phyloP scores from a whole-genome alignment of 1,284 basidiomycete genomes.

The Sanghuangporus sanghuang region DNA sequence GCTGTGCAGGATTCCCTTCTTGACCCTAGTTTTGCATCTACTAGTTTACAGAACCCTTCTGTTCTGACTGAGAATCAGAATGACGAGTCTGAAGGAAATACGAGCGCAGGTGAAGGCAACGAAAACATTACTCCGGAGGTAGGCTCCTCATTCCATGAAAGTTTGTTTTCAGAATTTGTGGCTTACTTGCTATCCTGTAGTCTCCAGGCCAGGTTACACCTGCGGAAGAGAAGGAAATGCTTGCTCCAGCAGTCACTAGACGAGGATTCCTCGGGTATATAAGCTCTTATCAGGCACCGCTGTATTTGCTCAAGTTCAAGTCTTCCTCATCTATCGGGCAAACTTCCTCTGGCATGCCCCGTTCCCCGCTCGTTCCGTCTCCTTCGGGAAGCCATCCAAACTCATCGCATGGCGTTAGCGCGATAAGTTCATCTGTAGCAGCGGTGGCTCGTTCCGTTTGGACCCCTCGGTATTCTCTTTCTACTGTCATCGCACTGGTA shows the following conservation, averaged over 20 bases:
- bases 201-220: constrained; percentile 4
- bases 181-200: background rate
- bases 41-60: background rate
- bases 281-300: constrained; percentile 39
- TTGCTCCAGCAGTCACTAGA: background rate
- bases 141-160: background rate
- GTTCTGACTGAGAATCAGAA: background rate
- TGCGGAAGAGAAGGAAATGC: constrained; percentile 9
- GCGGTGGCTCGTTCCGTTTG: constrained; percentile 7
- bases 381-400: background rate
- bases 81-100: background rate
- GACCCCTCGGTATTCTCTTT: constrained; percentile 38
- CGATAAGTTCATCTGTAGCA: background rate
- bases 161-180: background rate
- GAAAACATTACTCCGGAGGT: constrained; percentile 1
- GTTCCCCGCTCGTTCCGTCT: background rate
- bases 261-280: constrained; percentile 38
- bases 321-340: background rate
- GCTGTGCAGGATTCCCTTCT: constrained; percentile 57
- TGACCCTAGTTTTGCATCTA: constrained; percentile 26
- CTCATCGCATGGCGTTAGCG: background rate
- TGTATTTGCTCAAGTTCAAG: constrained; percentile 20
- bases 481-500: constrained; percentile 71
- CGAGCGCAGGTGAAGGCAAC: background rate
- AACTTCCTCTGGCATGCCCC: background rate